Percentiles rank a stretch among this genome's conserved stretches.
phyloP scores from a whole-genome alignment of 2,329 filamentous ascomycete genomes.

The Alternaria brassicae region DNA sequence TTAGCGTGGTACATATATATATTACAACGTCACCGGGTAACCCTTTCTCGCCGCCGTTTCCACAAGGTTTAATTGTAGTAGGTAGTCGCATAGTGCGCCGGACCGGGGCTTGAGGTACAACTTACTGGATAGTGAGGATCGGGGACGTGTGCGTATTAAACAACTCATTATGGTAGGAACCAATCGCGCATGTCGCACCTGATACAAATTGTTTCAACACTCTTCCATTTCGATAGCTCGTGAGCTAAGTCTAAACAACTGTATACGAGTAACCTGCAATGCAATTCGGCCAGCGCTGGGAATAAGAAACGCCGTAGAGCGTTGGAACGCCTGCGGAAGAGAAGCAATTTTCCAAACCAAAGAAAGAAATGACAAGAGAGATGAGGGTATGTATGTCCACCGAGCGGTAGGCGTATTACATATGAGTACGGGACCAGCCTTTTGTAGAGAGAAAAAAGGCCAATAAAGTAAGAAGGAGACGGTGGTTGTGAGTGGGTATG shows the following conservation, averaged over 20 bases:
- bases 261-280: constrained; percentile 6
- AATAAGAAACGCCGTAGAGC: constrained; percentile 14
- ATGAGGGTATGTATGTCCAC: constrained; percentile 21
- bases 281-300: constrained; percentile 15
- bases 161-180: too few relatives aligned
- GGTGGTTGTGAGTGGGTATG: constrained; percentile 11
- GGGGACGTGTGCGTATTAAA: too few relatives aligned
- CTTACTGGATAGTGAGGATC: background rate
- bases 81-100: background rate
- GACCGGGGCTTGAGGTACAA: background rate
- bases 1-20: constrained; percentile 12
- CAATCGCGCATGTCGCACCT: background rate
- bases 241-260: constrained; percentile 7
- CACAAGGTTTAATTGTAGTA: constrained; percentile 4
- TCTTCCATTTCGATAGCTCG: constrained; percentile 9
- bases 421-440: constrained; percentile 25
- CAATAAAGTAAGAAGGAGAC: constrained; percentile 11
- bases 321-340: constrained; percentile 5
- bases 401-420: constrained; percentile 25
- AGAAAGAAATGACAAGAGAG: constrained; percentile 10
- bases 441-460: constrained; percentile 12
- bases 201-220: background rate
- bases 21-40: constrained; percentile 11
- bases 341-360: constrained; percentile 13
- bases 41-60: background rate